These are phyloP conservation scores for Exserohilum rostratum DNA, from an alignment of 2,329 filamentous ascomycete species.

Conservation along the genomic window DNA sequence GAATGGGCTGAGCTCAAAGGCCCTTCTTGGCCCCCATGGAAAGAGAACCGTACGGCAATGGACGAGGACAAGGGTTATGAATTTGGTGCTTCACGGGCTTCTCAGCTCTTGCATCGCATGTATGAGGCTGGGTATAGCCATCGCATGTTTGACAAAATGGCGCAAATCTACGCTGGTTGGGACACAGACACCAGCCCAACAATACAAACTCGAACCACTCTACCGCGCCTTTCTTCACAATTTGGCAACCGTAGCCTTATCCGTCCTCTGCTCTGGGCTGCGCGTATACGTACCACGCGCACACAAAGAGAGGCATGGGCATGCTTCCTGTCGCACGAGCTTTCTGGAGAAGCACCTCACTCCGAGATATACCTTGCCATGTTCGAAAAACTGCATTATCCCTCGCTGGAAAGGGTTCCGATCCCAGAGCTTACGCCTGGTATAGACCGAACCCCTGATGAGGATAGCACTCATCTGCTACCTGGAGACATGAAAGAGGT, in stretches of 20 bases:
- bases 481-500: slow-evolving; percentile 68
- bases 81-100: slow-evolving; percentile 63
- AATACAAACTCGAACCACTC: slow-evolving; percentile 62
- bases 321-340: slow-evolving; percentile 64
- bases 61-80: slow-evolving; percentile 63
- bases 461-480: slow-evolving; percentile 37
- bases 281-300: slow-evolving; percentile 64
- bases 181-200: slow-evolving; percentile 68
- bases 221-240: slow-evolving; percentile 30
- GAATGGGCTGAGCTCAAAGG: slow-evolving; percentile 66
- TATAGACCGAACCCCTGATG: slow-evolving; percentile 3
- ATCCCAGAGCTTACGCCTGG: slow-evolving; percentile 9
- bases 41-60: slow-evolving; percentile 65
- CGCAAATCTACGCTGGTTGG: slow-evolving; percentile 64
- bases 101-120: slow-evolving; percentile 62
- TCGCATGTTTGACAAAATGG: slow-evolving; percentile 59
- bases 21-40: slow-evolving; percentile 70
- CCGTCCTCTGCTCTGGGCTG: slow-evolving; percentile 58
- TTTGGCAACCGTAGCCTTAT: slow-evolving; percentile 6
- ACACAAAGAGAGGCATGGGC: slow-evolving; percentile 70
- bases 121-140: slow-evolving; percentile 63
- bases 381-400: slow-evolving; percentile 61
- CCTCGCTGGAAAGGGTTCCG: slow-evolving; percentile 13
- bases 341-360: slow-evolving; percentile 46
- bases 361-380: slow-evolving; percentile 61